These are phyloP conservation scores for Sporothrix euskadiensis DNA, from an alignment of 2,329 filamentous ascomycete species.

Conservation along the genomic window DNA sequence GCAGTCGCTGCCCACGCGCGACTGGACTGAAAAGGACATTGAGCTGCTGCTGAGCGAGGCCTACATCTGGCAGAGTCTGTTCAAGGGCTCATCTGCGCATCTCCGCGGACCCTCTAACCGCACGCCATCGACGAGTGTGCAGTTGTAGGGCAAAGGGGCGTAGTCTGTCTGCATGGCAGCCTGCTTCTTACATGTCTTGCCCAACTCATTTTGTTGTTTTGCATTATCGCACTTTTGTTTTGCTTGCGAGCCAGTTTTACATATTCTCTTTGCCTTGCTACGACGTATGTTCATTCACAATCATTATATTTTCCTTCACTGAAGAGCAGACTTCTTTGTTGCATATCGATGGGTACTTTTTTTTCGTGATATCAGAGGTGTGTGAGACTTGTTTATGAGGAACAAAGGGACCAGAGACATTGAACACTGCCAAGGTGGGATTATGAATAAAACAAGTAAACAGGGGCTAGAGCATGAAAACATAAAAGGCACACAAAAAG, in stretches of 20 bases:
- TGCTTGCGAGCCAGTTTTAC: background rate
- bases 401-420: background rate
- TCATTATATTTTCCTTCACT: background rate
- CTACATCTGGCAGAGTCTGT: conserved; percentile 98
- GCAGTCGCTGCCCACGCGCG: conserved; percentile 85
- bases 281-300: background rate
- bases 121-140: conserved; percentile 46
- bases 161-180: background rate
- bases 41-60: conserved; percentile 93
- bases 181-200: background rate
- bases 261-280: background rate
- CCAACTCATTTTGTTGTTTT: background rate
- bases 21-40: conserved; percentile 98
- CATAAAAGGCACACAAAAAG: background rate
- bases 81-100: conserved; percentile 91
- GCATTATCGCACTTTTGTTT: background rate
- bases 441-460: background rate
- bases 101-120: conserved; percentile 55
- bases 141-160: conserved; percentile 36
- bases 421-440: background rate
- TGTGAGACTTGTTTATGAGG: background rate
- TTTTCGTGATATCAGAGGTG: background rate
- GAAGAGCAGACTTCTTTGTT: conserved; percentile 8
- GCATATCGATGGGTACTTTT: background rate
- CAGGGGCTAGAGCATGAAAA: background rate